Percentiles rank a stretch among this genome's conserved stretches.
phyloP scores from a whole-genome alignment of 1,284 basidiomycete species.

The Albatrellus sp. region DNA sequence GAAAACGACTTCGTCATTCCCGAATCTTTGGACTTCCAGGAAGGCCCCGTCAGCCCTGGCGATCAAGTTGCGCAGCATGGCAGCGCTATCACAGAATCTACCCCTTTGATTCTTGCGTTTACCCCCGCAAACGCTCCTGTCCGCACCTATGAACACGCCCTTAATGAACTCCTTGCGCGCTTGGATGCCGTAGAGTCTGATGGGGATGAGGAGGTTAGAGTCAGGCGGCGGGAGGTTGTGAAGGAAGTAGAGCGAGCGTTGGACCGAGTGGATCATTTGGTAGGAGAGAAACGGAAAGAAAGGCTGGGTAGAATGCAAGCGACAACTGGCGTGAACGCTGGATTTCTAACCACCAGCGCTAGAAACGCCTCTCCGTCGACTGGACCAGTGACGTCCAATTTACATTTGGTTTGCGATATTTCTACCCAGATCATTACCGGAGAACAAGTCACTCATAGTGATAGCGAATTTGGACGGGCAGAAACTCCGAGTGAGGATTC shows the following conservation, averaged over 20 bases:
- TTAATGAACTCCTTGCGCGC: conserved; percentile 47
- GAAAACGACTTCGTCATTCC: not conserved
- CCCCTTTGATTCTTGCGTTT: conserved; percentile 19
- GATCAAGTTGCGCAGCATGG: conserved; percentile 3
- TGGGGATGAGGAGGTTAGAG: conserved; percentile 44
- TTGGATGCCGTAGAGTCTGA: conserved; percentile 58
- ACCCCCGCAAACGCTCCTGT: conserved; percentile 32
- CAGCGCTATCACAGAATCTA: not conserved
- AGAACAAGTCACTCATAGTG: too few relatives aligned
- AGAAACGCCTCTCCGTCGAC: too few relatives aligned
- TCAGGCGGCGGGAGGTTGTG: conserved; percentile 46
- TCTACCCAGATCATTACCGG: too few relatives aligned
- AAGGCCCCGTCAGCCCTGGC: conserved; percentile 2
- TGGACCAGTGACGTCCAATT: too few relatives aligned
- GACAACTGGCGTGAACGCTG: too few relatives aligned
- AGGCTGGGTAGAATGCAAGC: not conserved
- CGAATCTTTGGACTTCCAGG: not conserved
- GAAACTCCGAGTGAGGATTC: too few relatives aligned
- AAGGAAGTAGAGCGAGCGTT: conserved; percentile 49
- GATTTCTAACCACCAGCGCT: too few relatives aligned
- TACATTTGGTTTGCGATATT: too few relatives aligned
- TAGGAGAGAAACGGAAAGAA: conserved; percentile 19
- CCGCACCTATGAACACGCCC: conserved; percentile 36
- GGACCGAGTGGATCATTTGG: conserved; percentile 27
- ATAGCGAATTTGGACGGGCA: too few relatives aligned